Percentiles rank a stretch among this genome's conserved stretches.
Conservation (phyloP, 179 eudicot genomes). For the Patellifolia procumbens region DNA sequence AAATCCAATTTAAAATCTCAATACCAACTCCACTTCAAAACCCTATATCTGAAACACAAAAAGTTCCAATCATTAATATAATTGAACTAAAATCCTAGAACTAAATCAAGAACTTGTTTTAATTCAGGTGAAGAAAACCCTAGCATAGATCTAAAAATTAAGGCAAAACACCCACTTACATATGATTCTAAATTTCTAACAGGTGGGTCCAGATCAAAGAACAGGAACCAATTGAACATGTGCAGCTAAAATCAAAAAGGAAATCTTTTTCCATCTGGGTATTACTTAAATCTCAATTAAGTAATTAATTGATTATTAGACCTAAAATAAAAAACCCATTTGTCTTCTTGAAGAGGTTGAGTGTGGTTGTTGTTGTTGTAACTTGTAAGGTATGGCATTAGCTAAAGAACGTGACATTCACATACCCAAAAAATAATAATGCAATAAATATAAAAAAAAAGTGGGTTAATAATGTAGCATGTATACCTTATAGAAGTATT, state of each 20-base stretch:
- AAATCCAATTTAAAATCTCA: neutral
- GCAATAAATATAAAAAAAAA: neutral
- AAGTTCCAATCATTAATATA: conserved; percentile 10
- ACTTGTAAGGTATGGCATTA: neutral
- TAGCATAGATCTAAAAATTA: conserved; percentile 28
- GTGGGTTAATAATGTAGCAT: neutral
- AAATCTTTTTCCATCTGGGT: conserved; percentile 17
- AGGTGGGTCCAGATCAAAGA: conserved; percentile 40
- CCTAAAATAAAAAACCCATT: neutral
- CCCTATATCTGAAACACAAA: conserved; percentile 27
- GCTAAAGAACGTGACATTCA: conserved; percentile 33
- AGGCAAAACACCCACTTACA: conserved; percentile 15
- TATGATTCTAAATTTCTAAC: conserved; percentile 22
- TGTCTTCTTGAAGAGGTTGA: conserved; percentile 13
- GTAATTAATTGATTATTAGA: conserved; percentile 5
- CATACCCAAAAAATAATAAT: neutral
- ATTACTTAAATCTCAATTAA: conserved; percentile 8
- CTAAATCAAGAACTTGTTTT: neutral
- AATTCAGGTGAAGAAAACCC: conserved; percentile 20
- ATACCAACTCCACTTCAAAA: conserved; percentile 19
- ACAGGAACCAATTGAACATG: neutral
- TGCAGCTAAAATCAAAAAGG: neutral
- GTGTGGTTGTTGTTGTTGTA: conserved; percentile 10
- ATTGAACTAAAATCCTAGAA: conserved; percentile 27
- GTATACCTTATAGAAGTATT: neutral